Base-by-base conservation (phyloP, 2,329 filamentous ascomycete genomes). In the Phyllosticta citriasiana region DNA sequence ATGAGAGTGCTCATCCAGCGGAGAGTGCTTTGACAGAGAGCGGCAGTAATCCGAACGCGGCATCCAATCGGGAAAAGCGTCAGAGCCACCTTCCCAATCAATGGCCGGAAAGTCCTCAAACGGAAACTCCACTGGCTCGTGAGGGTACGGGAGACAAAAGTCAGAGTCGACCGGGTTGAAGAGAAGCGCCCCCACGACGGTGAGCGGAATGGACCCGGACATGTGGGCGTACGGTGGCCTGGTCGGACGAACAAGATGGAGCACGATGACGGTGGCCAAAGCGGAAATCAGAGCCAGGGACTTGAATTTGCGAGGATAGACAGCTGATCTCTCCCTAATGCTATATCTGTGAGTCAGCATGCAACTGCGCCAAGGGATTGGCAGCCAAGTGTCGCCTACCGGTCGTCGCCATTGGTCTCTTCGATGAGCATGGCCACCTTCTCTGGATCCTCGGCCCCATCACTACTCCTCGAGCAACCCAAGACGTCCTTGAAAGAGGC, bases 161-260 rank as follows among this genome's bases (percentile, higher is more conserved):
- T 63, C 59, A 12, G 59, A 26, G 33, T 63, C 62, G 26, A 57
- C 57, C 19, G 62, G 55, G 16, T 54, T 62, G 59, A 59, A 62
- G 50, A 63, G 52, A 19, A 63, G 53, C 25, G 59, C 59, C 22
- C 56, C 59, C 25, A 73, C 66, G 14, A 76, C 53, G 0, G 70
- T 72, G 58, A 73, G 68, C 2, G 74, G 73, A 27, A 76, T 65
- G 0, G 73, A 70, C 14, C 68, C 68, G 0, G 71, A 72, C 26
- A 74, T 68, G 62, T 76, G 74, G 12, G 70, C 67, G 51, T 73
- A 76, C 0, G 74, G 73, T n/a, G 72, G 65, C 16, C 64, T 55
- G 14, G 51, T 60, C 3, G 73, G 73, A 9, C 73, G 68, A 30
- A 74, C 63, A 47, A 71, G 65, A 19, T 73, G 55, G 14, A 76